Evolutionary conservation across 2,329 filamentous ascomycete genomes (phyloP).

Genomic region (Pezicula neosporulosa): DNA sequence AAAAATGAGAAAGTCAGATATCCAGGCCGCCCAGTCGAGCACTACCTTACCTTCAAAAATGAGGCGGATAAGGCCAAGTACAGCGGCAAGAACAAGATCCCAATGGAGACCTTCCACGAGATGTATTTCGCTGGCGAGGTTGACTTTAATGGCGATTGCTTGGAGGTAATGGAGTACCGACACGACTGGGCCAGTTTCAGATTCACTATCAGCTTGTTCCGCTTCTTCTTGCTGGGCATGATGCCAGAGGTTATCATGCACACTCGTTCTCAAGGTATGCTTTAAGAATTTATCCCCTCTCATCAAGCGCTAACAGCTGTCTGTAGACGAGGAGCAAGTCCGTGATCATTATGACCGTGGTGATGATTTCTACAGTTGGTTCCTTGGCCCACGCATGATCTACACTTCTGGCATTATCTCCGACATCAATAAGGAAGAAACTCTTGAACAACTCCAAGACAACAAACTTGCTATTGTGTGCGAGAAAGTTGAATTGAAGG

Average conservation of each 20-base stretch:
- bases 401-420: slow-evolving; percentile 95
- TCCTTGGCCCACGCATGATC: slow-evolving; percentile 97
- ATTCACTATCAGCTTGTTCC: slow-evolving; percentile 82
- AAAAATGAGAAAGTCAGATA: slow-evolving; percentile 89
- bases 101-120: slow-evolving; percentile 92
- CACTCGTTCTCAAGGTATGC: slow-evolving; percentile 76
- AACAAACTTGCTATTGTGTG: slow-evolving; percentile 96
- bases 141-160: slow-evolving; percentile 88
- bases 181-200: slow-evolving; percentile 97
- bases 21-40: slow-evolving; percentile 82
- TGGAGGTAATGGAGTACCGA: slow-evolving; percentile 88
- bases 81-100: slow-evolving; percentile 74
- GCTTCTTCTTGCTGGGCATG: slow-evolving; percentile 84
- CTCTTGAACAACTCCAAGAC: slow-evolving; percentile 92
- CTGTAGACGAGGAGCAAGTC: slow-evolving; percentile 89
- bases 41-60: slow-evolving; percentile 82
- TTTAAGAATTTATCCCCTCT: not conserved
- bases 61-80: slow-evolving; percentile 61
- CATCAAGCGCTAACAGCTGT: slow-evolving; percentile 23
- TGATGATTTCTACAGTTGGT: slow-evolving; percentile 98
- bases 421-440: slow-evolving; percentile 82
- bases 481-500: slow-evolving; percentile 85
- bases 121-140: slow-evolving; percentile 97
- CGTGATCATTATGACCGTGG: slow-evolving; percentile 97
- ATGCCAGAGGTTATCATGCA: slow-evolving; percentile 91